Conservation (phyloP, 1,139 yeast species). For the Arxiozyma slooffiae region DNA sequence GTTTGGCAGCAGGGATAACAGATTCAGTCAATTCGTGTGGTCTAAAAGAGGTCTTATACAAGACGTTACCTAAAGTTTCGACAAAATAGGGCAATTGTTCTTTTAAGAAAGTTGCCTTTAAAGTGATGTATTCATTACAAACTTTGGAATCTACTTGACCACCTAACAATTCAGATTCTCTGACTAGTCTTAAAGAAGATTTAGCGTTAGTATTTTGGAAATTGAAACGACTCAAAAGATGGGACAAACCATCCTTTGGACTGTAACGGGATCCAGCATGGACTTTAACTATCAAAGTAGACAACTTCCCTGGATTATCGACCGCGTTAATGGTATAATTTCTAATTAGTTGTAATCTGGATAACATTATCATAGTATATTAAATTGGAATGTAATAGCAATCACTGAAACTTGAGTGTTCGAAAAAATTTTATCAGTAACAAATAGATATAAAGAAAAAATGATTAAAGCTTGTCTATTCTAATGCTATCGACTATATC, state of each 20-base stretch:
- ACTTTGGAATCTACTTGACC: conserved; percentile 62
- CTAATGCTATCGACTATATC: too few relatives aligned
- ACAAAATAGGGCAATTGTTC: conserved; percentile 89
- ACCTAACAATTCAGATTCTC: conserved; percentile 92
- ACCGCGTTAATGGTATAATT: conserved; percentile 1
- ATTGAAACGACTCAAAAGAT: conserved; percentile 72
- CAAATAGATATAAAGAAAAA: too few relatives aligned
- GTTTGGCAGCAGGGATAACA: conserved; percentile 68
- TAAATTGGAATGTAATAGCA: too few relatives aligned
- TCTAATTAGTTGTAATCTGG: conserved; percentile 1
- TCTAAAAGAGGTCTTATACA: conserved; percentile 64
- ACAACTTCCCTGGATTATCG: conserved; percentile 29
- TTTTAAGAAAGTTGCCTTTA: conserved; percentile 73
- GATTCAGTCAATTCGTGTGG: conserved; percentile 75
- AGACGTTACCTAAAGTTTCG: conserved; percentile 70
- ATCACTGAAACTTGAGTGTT: too few relatives aligned
- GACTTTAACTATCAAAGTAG: conserved; percentile 69
- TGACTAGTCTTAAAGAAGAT: conserved; percentile 84
- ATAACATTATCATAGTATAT: not conserved
- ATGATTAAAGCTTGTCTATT: too few relatives aligned
- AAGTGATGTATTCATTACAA: conserved; percentile 75
- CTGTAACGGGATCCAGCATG: conserved; percentile 81
- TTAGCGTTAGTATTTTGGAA: conserved; percentile 76
- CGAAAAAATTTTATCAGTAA: too few relatives aligned
- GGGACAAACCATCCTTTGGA: conserved; percentile 73